A percentile compares a stretch with the other conserved stretches of the same genome.
Conservation (phyloP, 495 filamentous ascomycete species). For the Penicillium soppii region DNA sequence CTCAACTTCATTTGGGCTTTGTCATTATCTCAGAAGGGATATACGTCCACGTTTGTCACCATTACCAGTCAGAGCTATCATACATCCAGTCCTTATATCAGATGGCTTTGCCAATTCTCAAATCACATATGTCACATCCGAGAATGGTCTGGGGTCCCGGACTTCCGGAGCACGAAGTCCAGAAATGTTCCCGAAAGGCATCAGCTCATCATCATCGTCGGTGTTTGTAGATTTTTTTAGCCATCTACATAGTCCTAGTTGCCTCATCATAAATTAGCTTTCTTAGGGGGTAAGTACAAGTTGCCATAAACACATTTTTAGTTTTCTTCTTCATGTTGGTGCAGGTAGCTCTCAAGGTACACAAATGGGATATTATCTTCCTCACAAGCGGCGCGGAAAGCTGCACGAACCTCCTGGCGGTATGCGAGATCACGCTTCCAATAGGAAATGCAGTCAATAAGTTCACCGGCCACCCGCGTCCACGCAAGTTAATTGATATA, state of each 20-base stretch:
- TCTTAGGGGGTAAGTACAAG: not conserved
- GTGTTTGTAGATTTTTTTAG: not conserved
- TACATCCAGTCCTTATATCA: not conserved
- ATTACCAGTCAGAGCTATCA: conserved; percentile 31
- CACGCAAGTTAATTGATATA: not conserved
- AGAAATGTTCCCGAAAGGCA: not conserved
- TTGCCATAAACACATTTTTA: not conserved
- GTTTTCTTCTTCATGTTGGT: not conserved
- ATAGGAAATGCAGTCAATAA: not conserved
- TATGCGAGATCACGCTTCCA: not conserved
- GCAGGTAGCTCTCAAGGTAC: not conserved
- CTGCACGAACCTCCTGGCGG: not conserved
- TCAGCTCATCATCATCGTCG: not conserved
- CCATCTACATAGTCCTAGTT: not conserved
- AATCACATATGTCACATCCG: not conserved
- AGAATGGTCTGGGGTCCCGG: not conserved
- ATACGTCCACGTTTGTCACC: no score
- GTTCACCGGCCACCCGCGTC: not conserved
- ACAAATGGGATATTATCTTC: not conserved
- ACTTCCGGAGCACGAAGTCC: not conserved
- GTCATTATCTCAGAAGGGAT: no score
- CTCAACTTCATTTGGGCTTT: no score
- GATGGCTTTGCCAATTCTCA: not conserved
- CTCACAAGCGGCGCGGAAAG: no score
- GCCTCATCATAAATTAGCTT: not conserved